Base-by-base conservation (phyloP, 106 monocot genomes). In the Dendrobium catenatum region DNA sequence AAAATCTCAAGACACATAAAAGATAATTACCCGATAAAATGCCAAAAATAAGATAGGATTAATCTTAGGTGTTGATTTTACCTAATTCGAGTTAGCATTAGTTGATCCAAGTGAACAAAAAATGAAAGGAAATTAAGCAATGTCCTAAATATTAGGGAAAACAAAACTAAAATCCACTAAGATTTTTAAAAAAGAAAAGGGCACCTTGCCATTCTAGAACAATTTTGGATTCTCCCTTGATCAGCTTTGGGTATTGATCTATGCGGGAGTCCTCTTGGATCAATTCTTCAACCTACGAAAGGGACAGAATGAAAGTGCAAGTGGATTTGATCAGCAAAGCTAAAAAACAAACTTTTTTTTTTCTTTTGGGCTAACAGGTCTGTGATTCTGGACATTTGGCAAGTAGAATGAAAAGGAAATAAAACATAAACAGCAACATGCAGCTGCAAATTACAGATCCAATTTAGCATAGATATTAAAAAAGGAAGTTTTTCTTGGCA, bases 161-260 rank as follows among this genome's bases (percentile, higher is more conserved):
- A 19, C 3, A 16, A 0, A 56, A 56, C 56, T 19, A 4, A 56
- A 17, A 56, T 56, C 18, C 56, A 56, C 3, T 0, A 15, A 16
- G 15, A 3, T 56, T 19, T 17, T 15, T 1, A 27, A 37, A 70
- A 37, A 70, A 61, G 48, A 76, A 64, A 78, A 24, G 15, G 33
- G 29, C 66, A 89, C 91, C 98, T 95, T 98, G 98, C 98, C 98
- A 98, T 82, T 98, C 93, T 9, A 93, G 82, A 43, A 95, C 93
- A 79, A 91, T 75, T 83, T 95, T 98, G 20, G 91, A 83, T 78
- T 98, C 98, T 79, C 98, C 98, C 72, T 93, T 98, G 77, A 98
- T 80, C 84, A 95, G 78, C 81, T 88, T 98, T 61, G 98, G 98
- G 61, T 95, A 95, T 68, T 93, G 93, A 84, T 93, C 89, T 75